phyloP scores from a whole-genome alignment of 495 filamentous ascomycete species.

The Jackrogersella minutella region DNA sequence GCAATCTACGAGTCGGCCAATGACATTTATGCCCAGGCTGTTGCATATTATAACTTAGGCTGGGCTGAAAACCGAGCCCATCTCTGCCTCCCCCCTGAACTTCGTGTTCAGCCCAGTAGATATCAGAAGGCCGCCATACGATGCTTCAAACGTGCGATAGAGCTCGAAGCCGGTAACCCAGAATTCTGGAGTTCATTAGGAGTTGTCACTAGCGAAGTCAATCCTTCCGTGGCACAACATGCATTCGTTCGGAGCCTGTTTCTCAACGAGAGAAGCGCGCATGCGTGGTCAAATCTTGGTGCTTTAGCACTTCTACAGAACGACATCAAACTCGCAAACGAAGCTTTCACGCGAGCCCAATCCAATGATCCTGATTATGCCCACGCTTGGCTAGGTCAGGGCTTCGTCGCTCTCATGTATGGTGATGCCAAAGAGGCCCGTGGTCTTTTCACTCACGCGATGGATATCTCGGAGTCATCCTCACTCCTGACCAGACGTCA shows the following conservation, averaged over 20 bases:
- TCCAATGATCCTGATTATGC: constrained; percentile 93
- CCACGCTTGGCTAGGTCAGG: constrained; percentile 93
- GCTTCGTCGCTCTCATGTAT: constrained; percentile 77
- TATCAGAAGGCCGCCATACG: constrained; percentile 83
- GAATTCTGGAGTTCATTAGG: constrained; percentile 99
- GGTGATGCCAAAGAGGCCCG: constrained; percentile 79
- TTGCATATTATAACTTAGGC: constrained; percentile 96
- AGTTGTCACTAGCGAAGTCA: constrained; percentile 83
- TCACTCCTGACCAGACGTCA: constrained; percentile 74
- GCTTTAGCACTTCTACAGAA: constrained; percentile 84
- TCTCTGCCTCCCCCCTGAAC: constrained; percentile 59
- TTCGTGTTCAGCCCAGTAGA: constrained; percentile 61
- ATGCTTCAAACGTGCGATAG: constrained; percentile 96
- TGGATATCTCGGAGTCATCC: constrained; percentile 85
- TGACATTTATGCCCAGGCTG: constrained; percentile 90
- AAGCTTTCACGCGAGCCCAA: constrained; percentile 89
- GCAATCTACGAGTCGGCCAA: constrained; percentile 75
- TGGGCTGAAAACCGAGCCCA: constrained; percentile 90
- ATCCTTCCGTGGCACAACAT: constrained; percentile 90
- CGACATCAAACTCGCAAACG: constrained; percentile 82
- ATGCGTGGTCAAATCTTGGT: constrained; percentile 90
- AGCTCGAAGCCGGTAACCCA: constrained; percentile 90
- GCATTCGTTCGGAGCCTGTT: constrained; percentile 90
- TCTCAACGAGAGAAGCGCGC: constrained; percentile 85
- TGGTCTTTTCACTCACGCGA: constrained; percentile 90